phyloP scores from a whole-genome alignment of 2,329 filamentous ascomycete genomes.

The Sclerotinia glacialis region DNA sequence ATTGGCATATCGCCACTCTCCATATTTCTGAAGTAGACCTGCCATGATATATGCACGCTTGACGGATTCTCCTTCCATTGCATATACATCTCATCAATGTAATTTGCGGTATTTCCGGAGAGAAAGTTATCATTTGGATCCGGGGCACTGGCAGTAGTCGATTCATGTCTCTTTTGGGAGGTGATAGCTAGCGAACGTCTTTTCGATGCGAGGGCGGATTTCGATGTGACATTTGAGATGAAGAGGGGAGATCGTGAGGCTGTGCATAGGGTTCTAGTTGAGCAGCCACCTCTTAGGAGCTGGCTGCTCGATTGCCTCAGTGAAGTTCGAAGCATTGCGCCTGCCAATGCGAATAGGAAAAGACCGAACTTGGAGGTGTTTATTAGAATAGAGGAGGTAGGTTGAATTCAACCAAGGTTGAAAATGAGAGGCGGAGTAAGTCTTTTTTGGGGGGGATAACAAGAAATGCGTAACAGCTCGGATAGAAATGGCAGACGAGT shows the following conservation, averaged over 20 bases:
- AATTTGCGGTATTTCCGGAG: slow-evolving; percentile 94
- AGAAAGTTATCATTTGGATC: slow-evolving; percentile 96
- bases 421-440: slow-evolving; percentile 50
- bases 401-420: slow-evolving; percentile 7
- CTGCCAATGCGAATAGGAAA: slow-evolving; percentile 40
- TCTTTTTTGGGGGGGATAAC: slow-evolving; percentile 34
- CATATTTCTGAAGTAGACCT: slow-evolving; percentile 99
- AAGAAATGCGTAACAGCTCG: slow-evolving; percentile 19
- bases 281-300: slow-evolving; percentile 57
- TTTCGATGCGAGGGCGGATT: slow-evolving; percentile 46
- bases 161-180: slow-evolving; percentile 53
- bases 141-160: slow-evolving; percentile 53
- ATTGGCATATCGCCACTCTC: slow-evolving; percentile 97
- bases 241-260: slow-evolving; percentile 45
- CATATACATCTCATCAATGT: slow-evolving; percentile 99
- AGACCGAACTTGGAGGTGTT: slow-evolving; percentile 6
- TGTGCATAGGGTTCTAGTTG: slow-evolving; percentile 35
- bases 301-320: slow-evolving; percentile 63
- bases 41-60: slow-evolving; percentile 97
- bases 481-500: slow-evolving; percentile 20
- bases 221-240: slow-evolving; percentile 40
- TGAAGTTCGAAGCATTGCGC: slow-evolving; percentile 70
- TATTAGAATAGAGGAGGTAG: neutral
- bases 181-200: slow-evolving; percentile 47
- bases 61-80: slow-evolving; percentile 92